phyloP scores from a whole-genome alignment of 1,284 basidiomycete genomes.

The Abortiporus biennis region DNA sequence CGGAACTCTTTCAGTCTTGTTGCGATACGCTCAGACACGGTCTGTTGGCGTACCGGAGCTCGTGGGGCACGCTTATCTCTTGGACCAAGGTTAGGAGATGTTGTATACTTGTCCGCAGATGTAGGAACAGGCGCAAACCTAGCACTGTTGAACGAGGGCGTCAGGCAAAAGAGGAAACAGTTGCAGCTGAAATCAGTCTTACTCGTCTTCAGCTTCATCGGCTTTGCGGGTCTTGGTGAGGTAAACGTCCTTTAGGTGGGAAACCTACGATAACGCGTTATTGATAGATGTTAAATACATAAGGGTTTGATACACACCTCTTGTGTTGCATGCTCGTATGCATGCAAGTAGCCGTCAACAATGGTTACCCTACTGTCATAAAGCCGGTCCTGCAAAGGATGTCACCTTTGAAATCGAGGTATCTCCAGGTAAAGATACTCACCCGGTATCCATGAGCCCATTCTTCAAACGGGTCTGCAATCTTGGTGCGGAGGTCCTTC shows the following conservation, averaged over 20 bases:
- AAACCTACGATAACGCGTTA: slow-evolving; percentile 30
- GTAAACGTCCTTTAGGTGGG: slow-evolving; percentile 71
- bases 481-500: slow-evolving; percentile 60
- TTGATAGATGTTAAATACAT: background rate
- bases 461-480: slow-evolving; percentile 67
- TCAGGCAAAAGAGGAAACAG: background rate
- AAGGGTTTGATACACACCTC: slow-evolving; percentile 37
- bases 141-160: slow-evolving; percentile 38
- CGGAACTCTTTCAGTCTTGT: slow-evolving; percentile 68
- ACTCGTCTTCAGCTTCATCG: slow-evolving; percentile 91
- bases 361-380: slow-evolving; percentile 48
- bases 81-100: slow-evolving; percentile 62
- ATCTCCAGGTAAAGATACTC: slow-evolving; percentile 12
- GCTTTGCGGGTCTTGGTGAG: slow-evolving; percentile 73
- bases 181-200: slow-evolving; percentile 27
- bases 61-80: slow-evolving; percentile 39
- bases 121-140: slow-evolving; percentile 73
- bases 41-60: slow-evolving; percentile 53
- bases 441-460: slow-evolving; percentile 72
- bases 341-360: slow-evolving; percentile 65
- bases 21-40: slow-evolving; percentile 74
- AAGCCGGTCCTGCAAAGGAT: slow-evolving; percentile 46
- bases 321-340: slow-evolving; percentile 56
- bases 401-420: background rate
- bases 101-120: slow-evolving; percentile 66